Evolutionary conservation across 2,329 filamentous ascomycete species (phyloP), one percentile per base, ranked within the genome.

Genomic region (Amauroascus verrucosus): DNA sequence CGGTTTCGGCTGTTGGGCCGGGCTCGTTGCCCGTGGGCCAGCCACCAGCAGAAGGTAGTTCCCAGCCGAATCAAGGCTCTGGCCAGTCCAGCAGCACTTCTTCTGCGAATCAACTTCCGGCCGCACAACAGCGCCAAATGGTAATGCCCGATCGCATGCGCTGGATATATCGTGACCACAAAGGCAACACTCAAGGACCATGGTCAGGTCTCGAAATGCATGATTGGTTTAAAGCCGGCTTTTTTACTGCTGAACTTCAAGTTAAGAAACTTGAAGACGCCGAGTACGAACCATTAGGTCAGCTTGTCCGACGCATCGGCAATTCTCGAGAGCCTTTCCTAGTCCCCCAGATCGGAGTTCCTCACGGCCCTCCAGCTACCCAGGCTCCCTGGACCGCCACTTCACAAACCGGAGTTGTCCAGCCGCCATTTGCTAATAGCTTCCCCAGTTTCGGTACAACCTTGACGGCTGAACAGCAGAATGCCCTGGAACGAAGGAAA

Each of bases 101-200:
- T n/a, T 75, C 82, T 5, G 44, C 43, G 18, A 80, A 79, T 47
- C 84, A 89, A 59, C 79, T 88, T 47, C 82, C 83, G 26, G 72
- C 80, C 46, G 73, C 80, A 26, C 84, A 87, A 63, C 81, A 85
- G 58, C 84, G 88, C 14, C 90, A 86, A 43, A 97, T 98, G 90
- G 91, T 98, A 4, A 97, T 98, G 93, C 93, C 93, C 1, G 93
- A 98, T 68, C 80, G 94, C 13, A 98, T 98, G 89, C 80, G 91
- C 62, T 98, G 93, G 93, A 91, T 96, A 16, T 98, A 98, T 66
- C 83, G 94, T 50, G 93, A 98, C 66, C 93, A 93, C 4, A 88
- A 95, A 65, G 89, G 89, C 20, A 85, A 88, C 57, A 84, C 88
- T 5, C 93, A 98, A 66, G 93, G 93, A 0, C 93, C 93, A 0